A percentile compares a stretch with the other conserved stretches of the same genome.
Conservation (phyloP, 306 rosid genomes). For the Rosa lucieae region DNA sequence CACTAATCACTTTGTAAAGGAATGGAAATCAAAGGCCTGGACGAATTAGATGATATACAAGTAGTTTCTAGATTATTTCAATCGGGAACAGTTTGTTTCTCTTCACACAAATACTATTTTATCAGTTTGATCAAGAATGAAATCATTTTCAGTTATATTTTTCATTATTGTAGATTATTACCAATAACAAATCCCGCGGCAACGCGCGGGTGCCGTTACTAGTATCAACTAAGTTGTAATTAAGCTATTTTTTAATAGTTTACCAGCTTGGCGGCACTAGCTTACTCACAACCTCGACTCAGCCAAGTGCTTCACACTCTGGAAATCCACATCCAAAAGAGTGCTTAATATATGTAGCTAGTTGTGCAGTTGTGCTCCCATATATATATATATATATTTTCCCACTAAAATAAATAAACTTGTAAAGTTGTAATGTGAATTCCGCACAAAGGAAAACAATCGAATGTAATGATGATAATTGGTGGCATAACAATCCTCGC, state of each 20-base stretch:
- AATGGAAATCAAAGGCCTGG: too few species aligned
- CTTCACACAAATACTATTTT: too few species aligned
- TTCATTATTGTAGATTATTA: too few species aligned
- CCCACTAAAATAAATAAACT: neutral
- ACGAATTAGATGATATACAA: too few species aligned
- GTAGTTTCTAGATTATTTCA: too few species aligned
- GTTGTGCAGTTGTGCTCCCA: neutral
- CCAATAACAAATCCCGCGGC: too few species aligned
- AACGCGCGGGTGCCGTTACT: too few species aligned
- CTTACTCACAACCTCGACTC: neutral
- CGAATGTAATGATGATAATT: neutral
- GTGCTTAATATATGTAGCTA: neutral
- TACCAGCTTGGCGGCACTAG: neutral
- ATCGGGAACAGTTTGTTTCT: too few species aligned
- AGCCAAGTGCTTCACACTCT: constrained; percentile 20
- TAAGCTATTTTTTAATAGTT: neutral
- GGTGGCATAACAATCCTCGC: neutral
- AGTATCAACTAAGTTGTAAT: neutral
- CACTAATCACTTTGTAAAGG: too few species aligned
- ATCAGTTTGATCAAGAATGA: too few species aligned
- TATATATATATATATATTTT: neutral
- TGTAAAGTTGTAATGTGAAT: neutral
- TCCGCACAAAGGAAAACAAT: neutral
- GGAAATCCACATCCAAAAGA: constrained; percentile 21
- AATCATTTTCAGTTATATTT: too few species aligned